These are phyloP conservation scores for Colletotrichum sp. DNA, from an alignment of 2,329 filamentous ascomycete species.

Conservation along the genomic window DNA sequence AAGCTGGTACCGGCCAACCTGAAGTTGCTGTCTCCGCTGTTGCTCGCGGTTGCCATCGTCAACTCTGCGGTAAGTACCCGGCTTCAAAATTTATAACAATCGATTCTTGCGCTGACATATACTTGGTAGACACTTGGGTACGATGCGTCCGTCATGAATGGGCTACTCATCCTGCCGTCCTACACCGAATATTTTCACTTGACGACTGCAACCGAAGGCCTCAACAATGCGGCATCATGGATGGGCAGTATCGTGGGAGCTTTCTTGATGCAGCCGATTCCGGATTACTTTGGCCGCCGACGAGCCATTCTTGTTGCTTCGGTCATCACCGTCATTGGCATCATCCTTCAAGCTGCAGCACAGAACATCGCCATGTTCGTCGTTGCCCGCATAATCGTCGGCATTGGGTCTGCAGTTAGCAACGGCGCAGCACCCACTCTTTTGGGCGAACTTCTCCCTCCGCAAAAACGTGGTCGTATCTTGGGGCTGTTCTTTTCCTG, in stretches of 20 bases:
- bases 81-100: fast-evolving
- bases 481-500: constrained; percentile 24
- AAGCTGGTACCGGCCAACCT: constrained; percentile 10
- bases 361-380: constrained; percentile 59
- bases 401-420: constrained; percentile 47
- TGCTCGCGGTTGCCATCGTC: constrained; percentile 10
- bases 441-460: constrained; percentile 53
- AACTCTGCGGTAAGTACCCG: constrained; percentile 1
- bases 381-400: constrained; percentile 49
- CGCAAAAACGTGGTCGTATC: constrained; percentile 22
- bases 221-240: constrained; percentile 61
- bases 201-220: constrained; percentile 53
- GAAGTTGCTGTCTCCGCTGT: constrained; percentile 5
- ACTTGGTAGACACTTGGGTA: constrained; percentile 33
- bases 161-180: constrained; percentile 60
- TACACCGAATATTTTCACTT: constrained; percentile 63
- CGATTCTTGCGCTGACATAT: neutral
- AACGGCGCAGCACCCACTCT: constrained; percentile 50
- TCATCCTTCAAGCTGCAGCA: constrained; percentile 50
- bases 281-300: constrained; percentile 47
- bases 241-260: constrained; percentile 54
- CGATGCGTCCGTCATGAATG: constrained; percentile 60
- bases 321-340: constrained; percentile 46
- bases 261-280: constrained; percentile 44
- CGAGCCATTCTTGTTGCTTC: constrained; percentile 44